Percentiles rank a stretch among this genome's conserved stretches.
phyloP scores from a whole-genome alignment of 768 basidiomycete species.

The Boletus subcaerulescens region DNA sequence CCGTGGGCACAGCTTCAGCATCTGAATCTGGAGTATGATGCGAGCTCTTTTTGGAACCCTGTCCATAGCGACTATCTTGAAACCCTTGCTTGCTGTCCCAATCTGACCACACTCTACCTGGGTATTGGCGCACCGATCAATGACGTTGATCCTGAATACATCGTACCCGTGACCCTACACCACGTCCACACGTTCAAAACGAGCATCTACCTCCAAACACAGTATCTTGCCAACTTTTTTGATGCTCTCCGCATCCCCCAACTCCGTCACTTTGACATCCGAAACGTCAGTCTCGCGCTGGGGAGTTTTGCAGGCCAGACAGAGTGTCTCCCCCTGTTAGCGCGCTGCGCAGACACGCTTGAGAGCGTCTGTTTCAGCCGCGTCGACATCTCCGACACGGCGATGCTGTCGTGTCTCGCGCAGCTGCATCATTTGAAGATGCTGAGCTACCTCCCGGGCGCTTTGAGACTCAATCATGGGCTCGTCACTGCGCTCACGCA shows the following conservation, averaged over 20 bases:
- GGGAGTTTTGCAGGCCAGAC: conserved; percentile 24
- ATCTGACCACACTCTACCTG: conserved; percentile 26
- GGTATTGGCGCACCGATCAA: conserved; percentile 22
- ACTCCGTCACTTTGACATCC: conserved; percentile 25
- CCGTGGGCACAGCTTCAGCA: conserved; percentile 30
- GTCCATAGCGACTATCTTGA: conserved; percentile 28
- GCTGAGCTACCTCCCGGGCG: conserved; percentile 23
- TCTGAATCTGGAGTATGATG: conserved; percentile 28
- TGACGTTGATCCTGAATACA: conserved; percentile 10
- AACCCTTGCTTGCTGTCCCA: conserved; percentile 24
- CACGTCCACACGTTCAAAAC: conserved; percentile 27
- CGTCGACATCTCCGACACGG: conserved; percentile 21
- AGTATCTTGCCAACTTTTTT: conserved; percentile 25
- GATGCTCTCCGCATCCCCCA: conserved; percentile 24
- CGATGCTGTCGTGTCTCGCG: conserved; percentile 19
- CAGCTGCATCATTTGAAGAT: conserved; percentile 18
- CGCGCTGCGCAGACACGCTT: conserved; percentile 27
- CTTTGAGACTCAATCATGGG: conserved; percentile 32
- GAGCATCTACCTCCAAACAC: conserved; percentile 26
- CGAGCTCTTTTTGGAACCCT: conserved; percentile 28
- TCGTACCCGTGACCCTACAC: conserved; percentile 25
- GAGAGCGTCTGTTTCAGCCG: conserved; percentile 24
- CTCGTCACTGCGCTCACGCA: conserved; percentile 23
- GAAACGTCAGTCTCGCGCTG: conserved; percentile 29
- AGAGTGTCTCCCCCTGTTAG: conserved; percentile 28